Base-by-base conservation (phyloP, 1,284 basidiomycete genomes). In the Microbotryum scabiosae region DNA sequence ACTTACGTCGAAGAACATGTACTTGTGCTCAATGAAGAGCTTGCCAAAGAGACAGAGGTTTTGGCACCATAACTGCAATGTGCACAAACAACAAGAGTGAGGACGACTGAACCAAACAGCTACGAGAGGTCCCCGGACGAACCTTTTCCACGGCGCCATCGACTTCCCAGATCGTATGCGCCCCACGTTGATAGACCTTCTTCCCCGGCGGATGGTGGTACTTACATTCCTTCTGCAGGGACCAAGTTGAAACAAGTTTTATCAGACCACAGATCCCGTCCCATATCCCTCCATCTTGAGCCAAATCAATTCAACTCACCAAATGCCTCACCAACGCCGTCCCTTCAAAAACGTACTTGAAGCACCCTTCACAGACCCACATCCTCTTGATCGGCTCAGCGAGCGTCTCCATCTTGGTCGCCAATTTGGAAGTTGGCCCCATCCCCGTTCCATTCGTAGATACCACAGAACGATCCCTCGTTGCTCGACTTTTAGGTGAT, bases 21-120 rank as follows among this genome's bases (percentile, higher is more conserved):
- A 96, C 79, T 98, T 98, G 72, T 94, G 88, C 72, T 97, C 94
- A 72, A 98, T 97, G 76, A 98, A 98, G n/a, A 97, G 80, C 75
- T 98, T 98, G 48, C 93, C 94, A 71, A 97, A 97, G 4, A 98
- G 80, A 36, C 90, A 88, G 30, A 98, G 78, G 72, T 94, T 94
- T 75, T 97, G 94, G 74, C 90, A 96, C 73, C 94, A 98, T 12
- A 97, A 80, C 90, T 94, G 8, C 8, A 30, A 30, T 30, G 30
- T 30, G 9, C 30, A n/a, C n/a, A n/a, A n/a, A n/a, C n/a, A n/a
- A n/a, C n/a, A n/a, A n/a, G n/a, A n/a, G n/a, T n/a, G n/a, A n/a
- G n/a, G n/a, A n/a, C n/a, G n/a, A n/a, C n/a, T n/a, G n/a, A n/a
- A n/a, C n/a, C n/a, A n/a, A n/a, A n/a, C n/a, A n/a, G n/a, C n/a